Percentiles rank a stretch among this genome's conserved stretches.
phyloP scores from a whole-genome alignment of 1,139 yeast genomes.

The Saccharomyces uvarum region DNA sequence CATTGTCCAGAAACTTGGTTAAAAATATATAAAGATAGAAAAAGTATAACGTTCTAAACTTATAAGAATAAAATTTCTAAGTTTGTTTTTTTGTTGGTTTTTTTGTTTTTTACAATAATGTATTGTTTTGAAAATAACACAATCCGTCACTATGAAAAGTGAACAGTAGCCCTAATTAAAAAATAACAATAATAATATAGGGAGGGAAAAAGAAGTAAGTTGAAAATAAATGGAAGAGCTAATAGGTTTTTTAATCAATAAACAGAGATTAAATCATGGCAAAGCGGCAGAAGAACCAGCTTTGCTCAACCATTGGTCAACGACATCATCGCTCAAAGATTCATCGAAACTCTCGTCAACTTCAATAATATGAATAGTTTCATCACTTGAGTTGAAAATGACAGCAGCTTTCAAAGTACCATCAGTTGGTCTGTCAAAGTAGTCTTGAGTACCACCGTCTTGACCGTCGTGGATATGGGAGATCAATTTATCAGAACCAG shows the following conservation, averaged over 20 bases:
- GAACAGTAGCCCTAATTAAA: not conserved
- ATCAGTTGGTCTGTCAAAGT: constrained; percentile 73
- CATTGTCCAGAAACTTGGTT: not conserved
- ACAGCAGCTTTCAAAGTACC: constrained; percentile 85
- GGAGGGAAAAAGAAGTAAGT: not conserved
- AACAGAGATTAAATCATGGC: constrained; percentile 15
- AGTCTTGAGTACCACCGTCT: constrained; percentile 87
- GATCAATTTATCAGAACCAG: constrained; percentile 69
- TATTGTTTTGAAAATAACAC: constrained; percentile 1
- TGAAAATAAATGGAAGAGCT: not conserved
- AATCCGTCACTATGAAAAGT: constrained; percentile 3
- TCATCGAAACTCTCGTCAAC: constrained; percentile 53
- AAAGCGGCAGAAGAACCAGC: constrained; percentile 45
- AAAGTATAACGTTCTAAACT: not conserved
- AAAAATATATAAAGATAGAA: not conserved
- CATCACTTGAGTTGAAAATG: constrained; percentile 52
- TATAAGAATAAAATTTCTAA: not conserved
- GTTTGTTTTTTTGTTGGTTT: not conserved
- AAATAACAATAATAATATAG: not conserved
- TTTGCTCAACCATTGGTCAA: constrained; percentile 45
- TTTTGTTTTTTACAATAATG: constrained; percentile 2
- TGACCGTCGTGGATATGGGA: constrained; percentile 84
- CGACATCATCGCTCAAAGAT: constrained; percentile 47
- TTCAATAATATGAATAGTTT: constrained; percentile 49
- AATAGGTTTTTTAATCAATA: not conserved